phyloP scores from a whole-genome alignment of 306 rosid species.

The Citrullus colocynthis region DNA sequence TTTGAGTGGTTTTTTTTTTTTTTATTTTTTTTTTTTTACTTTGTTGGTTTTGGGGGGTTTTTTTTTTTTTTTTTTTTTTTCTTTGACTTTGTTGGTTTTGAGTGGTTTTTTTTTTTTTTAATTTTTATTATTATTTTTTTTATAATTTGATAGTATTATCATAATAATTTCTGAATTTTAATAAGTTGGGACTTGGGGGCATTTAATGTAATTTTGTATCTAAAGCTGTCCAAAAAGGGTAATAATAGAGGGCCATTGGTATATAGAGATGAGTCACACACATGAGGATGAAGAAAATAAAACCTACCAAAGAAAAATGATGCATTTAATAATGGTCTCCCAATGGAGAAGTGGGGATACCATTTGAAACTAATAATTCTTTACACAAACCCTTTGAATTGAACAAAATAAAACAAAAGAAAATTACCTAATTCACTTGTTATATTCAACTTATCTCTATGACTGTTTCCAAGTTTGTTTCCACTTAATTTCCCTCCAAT shows the following conservation, averaged over 20 bases:
- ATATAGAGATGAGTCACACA: neutral
- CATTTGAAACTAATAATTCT: slow-evolving; percentile 7
- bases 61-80: neutral
- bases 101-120: no score
- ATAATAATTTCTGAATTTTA: neutral
- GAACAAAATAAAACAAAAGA: slow-evolving; percentile 23
- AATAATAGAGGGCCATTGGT: neutral
- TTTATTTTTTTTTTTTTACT: no score
- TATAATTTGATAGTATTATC: neutral
- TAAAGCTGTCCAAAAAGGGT: neutral
- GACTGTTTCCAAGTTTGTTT: neutral
- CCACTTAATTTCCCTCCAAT: neutral
- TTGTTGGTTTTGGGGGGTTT: neutral
- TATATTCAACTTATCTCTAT: neutral
- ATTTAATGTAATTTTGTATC: neutral
- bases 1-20: no score
- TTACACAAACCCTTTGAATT: slow-evolving; percentile 8
- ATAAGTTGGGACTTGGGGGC: neutral
- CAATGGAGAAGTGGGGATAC: neutral
- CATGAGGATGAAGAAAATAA: slow-evolving; percentile 17
- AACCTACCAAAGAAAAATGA: slow-evolving; percentile 18
- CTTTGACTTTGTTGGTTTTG: no score
- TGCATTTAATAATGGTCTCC: neutral
- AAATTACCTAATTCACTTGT: slow-evolving; percentile 36
- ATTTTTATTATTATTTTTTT: no score